phyloP scores from a whole-genome alignment of 441 rosid genomes.

The Arabidopsis hybrid region DNA sequence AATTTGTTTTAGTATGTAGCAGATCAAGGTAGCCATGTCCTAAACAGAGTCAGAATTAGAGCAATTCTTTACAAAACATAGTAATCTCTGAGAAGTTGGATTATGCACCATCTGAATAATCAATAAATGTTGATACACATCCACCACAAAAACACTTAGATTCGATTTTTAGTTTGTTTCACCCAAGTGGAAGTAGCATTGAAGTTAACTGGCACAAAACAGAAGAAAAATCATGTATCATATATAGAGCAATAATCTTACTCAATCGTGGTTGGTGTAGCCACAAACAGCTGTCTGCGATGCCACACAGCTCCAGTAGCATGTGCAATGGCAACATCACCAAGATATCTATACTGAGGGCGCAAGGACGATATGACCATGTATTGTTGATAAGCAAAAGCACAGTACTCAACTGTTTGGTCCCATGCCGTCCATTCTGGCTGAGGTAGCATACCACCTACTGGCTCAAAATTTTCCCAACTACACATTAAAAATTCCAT shows the following conservation, averaged over 20 bases:
- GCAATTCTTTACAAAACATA: conserved; percentile 1
- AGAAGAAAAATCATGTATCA: conserved; percentile 9
- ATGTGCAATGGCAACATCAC: conserved; percentile 94
- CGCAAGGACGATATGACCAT: conserved; percentile 94
- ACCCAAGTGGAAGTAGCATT: conserved; percentile 25
- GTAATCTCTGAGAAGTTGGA: conserved; percentile 25
- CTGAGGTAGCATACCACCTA: conserved; percentile 97
- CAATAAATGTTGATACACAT: conserved; percentile 16
- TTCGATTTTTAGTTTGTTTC: conserved; percentile 11
- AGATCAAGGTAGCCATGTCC: conserved; percentile 13
- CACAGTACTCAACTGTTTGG: conserved; percentile 98
- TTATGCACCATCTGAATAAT: conserved; percentile 15
- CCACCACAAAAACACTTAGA: neutral
- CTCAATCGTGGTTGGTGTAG: conserved; percentile 98
- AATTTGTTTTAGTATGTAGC: conserved; percentile 10
- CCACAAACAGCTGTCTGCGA: conserved; percentile 96
- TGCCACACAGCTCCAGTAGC: conserved; percentile 99
- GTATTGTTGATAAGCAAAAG: conserved; percentile 94
- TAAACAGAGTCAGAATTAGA: conserved; percentile 18
- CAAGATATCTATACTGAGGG: conserved; percentile 95
- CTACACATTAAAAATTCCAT: conserved; percentile 58
- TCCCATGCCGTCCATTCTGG: conserved; percentile 99
- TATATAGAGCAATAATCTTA: conserved; percentile 52
- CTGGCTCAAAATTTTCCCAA: conserved; percentile 98
- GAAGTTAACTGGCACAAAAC: conserved; percentile 19